Conservation (phyloP, 495 filamentous ascomycete genomes). For the Ascodesmis nigricans region DNA sequence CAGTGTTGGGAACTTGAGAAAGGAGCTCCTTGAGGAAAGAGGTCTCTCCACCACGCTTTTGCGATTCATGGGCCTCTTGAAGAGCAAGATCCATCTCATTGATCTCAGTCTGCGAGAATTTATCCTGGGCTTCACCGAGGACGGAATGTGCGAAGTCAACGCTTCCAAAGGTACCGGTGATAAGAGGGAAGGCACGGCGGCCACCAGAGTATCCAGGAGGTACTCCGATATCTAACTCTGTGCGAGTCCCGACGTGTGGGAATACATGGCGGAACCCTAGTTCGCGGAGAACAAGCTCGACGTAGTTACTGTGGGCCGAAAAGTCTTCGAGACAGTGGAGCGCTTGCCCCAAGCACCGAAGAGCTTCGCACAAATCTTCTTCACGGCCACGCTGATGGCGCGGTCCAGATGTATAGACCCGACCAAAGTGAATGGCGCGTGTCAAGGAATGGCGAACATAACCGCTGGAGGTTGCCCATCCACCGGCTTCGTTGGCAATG, state of each 20-base stretch:
- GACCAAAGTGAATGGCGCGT: slow-evolving; percentile 71
- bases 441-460: slow-evolving; percentile 71
- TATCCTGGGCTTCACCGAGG: slow-evolving; percentile 85
- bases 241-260: slow-evolving; percentile 54
- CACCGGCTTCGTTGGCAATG: slow-evolving; percentile 70
- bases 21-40: slow-evolving; percentile 44
- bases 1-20: slow-evolving; percentile 55
- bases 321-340: slow-evolving; percentile 93
- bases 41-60: slow-evolving; percentile 25
- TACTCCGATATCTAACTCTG: slow-evolving; percentile 31
- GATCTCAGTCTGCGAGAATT: slow-evolving; percentile 87
- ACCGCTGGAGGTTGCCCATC: slow-evolving; percentile 57
- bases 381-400: slow-evolving; percentile 43
- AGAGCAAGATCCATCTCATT: slow-evolving; percentile 69
- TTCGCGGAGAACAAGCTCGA: slow-evolving; percentile 68
- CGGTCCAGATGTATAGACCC: slow-evolving; percentile 58
- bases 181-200: slow-evolving; percentile 58
- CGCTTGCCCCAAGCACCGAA: slow-evolving; percentile 72
- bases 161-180: slow-evolving; percentile 64
- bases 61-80: slow-evolving; percentile 31
- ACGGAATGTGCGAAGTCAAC: slow-evolving; percentile 95
- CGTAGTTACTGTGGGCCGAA: slow-evolving; percentile 85
- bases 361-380: slow-evolving; percentile 69
- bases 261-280: slow-evolving; percentile 67
- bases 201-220: slow-evolving; percentile 6